Conservation (phyloP, 2,329 filamentous ascomycete species). For the Chaetomiaceae sp. region DNA sequence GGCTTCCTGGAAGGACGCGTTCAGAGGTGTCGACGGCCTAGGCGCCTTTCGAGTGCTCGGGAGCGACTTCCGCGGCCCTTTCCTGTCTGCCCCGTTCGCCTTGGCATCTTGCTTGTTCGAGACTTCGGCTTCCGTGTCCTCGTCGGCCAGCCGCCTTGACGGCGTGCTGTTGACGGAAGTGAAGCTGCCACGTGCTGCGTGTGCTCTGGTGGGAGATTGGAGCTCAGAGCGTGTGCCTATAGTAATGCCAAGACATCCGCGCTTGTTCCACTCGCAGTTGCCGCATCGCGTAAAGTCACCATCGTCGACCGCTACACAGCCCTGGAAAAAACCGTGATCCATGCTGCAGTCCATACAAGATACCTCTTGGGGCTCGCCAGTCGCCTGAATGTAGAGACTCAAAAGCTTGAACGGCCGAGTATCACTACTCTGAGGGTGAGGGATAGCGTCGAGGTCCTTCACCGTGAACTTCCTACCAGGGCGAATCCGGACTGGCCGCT, state of each 20-base stretch:
- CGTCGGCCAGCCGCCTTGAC: neutral
- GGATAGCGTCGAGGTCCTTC: conserved; percentile 35
- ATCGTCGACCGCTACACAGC: conserved; percentile 39
- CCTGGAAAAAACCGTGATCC: conserved; percentile 39
- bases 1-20: conserved; percentile 6
- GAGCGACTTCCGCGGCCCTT: conserved; percentile 15
- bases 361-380: conserved; percentile 35
- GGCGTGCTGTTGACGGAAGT: conserved; percentile 20
- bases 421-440: conserved; percentile 32
- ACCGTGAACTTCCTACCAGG: conserved; percentile 36
- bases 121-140: neutral
- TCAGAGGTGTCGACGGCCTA: conserved; percentile 9
- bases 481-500: conserved; percentile 37
- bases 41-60: conserved; percentile 12
- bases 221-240: conserved; percentile 2
- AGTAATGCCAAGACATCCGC: conserved; percentile 25
- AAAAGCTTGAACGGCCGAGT: conserved; percentile 41
- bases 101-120: neutral
- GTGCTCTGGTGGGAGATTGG: neutral
- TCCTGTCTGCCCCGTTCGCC: conserved; percentile 4
- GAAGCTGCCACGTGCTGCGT: conserved; percentile 16
- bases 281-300: conserved; percentile 41
- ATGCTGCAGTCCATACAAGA: conserved; percentile 39
- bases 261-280: conserved; percentile 45
- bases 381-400: conserved; percentile 46